Conservation (phyloP, 352 stramenopile genomes). For the Nothophytophthora sp. region DNA sequence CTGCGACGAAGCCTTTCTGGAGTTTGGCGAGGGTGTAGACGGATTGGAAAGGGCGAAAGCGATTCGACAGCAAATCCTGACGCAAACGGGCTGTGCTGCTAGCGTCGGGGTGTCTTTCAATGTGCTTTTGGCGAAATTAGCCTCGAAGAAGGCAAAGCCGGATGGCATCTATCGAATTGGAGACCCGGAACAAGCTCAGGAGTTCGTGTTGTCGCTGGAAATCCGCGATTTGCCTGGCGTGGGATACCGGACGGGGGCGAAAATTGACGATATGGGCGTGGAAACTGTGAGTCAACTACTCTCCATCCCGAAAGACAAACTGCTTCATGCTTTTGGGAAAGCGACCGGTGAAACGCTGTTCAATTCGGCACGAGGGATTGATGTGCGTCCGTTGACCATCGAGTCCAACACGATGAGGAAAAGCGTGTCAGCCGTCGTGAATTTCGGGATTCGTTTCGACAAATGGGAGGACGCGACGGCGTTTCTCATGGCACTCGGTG, state of each 20-base stretch:
- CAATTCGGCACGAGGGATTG: conserved; percentile 75
- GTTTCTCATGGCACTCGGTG: conserved; percentile 81
- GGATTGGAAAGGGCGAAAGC: conserved; percentile 63
- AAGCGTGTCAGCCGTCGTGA: conserved; percentile 91
- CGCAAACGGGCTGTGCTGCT: conserved; percentile 89
- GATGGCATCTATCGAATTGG: conserved; percentile 82
- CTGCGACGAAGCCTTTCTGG: conserved; percentile 96
- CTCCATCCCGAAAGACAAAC: conserved; percentile 42
- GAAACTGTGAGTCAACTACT: conserved; percentile 66
- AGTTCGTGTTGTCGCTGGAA: conserved; percentile 67
- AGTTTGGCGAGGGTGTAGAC: conserved; percentile 69
- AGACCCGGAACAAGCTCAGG: conserved; percentile 38
- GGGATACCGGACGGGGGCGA: conserved; percentile 58
- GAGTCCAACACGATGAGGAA: conserved; percentile 80
- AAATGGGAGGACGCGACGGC: conserved; percentile 66
- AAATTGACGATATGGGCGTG: conserved; percentile 72
- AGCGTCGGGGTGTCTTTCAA: conserved; percentile 94
- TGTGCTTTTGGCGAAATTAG: conserved; percentile 94
- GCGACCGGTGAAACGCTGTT: conserved; percentile 74
- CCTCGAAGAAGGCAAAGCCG: conserved; percentile 93
- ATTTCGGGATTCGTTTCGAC: conserved; percentile 92
- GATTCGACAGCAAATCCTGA: conserved; percentile 68
- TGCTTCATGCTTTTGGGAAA: conserved; percentile 69
- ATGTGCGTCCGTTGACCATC: conserved; percentile 66
- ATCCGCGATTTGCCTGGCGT: conserved; percentile 84